Conservation (phyloP, 169 alveolate genomes). For the Plasmodium vivax region DNA sequence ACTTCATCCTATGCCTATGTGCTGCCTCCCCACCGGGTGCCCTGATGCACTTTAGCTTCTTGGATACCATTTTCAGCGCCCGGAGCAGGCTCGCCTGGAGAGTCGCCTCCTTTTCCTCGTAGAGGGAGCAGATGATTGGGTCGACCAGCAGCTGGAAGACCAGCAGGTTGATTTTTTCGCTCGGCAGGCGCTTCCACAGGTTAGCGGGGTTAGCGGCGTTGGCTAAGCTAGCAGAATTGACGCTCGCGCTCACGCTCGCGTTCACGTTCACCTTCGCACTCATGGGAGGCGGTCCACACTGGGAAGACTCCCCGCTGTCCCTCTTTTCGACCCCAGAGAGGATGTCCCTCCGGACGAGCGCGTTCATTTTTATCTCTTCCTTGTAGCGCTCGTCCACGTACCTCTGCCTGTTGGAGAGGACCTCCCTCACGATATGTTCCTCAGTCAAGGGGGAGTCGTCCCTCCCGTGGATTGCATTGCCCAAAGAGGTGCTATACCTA, state of each 20-base stretch:
- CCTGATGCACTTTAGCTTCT: constrained; percentile 28
- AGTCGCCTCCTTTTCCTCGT: constrained; percentile 57
- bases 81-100: constrained; percentile 24
- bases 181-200: not conserved
- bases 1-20: not conserved
- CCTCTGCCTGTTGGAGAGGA: constrained; percentile 9
- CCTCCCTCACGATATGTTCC: constrained; percentile 12
- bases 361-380: constrained; percentile 4
- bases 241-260: no score
- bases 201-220: no score
- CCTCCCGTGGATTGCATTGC: constrained; percentile 11
- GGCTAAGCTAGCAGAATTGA: no score
- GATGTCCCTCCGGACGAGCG: not conserved
- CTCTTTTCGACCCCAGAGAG: not conserved
- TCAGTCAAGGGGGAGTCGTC: constrained; percentile 5
- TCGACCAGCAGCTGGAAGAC: constrained; percentile 55
- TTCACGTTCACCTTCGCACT: not conserved
- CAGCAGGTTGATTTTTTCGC: not conserved
- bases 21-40: not conserved
- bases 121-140: constrained; percentile 48
- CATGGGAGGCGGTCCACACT: not conserved
- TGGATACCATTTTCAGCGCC: constrained; percentile 45
- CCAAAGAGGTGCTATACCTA: constrained; percentile 13
- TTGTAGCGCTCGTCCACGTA: not conserved
- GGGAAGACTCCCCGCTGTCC: not conserved